Percentiles rank a stretch among this genome's conserved stretches.
phyloP scores from a whole-genome alignment of 495 filamentous ascomycete species.

The Aspergillus mulundensis region DNA sequence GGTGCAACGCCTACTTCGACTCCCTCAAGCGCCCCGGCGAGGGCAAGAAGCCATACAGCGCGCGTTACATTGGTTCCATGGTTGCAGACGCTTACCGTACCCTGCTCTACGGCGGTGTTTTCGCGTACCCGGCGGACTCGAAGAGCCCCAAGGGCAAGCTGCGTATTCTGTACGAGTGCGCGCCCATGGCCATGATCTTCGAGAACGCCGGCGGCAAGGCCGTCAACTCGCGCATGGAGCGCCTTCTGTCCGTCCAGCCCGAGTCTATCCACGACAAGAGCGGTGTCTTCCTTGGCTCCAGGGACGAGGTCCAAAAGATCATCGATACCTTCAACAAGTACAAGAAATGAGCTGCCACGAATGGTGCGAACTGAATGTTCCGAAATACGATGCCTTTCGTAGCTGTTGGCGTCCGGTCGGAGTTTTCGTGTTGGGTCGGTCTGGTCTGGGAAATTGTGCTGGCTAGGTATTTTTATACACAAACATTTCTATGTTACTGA shows the following conservation, averaged over 20 bases:
- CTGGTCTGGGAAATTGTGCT: neutral
- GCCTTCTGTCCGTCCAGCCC: constrained; percentile 85
- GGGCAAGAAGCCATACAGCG: constrained; percentile 85
- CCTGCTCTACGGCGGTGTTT: constrained; percentile 90
- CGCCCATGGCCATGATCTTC: constrained; percentile 98
- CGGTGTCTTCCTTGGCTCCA: constrained; percentile 93
- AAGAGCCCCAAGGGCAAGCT: constrained; percentile 98
- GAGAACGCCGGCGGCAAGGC: constrained; percentile 97
- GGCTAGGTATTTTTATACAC: constrained; percentile 9
- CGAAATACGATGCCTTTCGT: neutral
- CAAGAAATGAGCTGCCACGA: constrained; percentile 31
- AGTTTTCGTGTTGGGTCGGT: constrained; percentile 2
- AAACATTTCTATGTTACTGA: neutral
- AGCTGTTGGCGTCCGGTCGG: constrained; percentile 13
- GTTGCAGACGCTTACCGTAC: constrained; percentile 98
- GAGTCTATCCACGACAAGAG: constrained; percentile 94
- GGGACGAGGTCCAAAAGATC: constrained; percentile 93
- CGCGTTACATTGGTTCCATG: constrained; percentile 96
- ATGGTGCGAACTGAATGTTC: neutral
- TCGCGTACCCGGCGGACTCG: constrained; percentile 95
- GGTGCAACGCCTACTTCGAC: constrained; percentile 82
- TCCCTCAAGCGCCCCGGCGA: constrained; percentile 72
- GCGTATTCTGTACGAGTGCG: constrained; percentile 96
- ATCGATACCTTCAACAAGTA: constrained; percentile 57
- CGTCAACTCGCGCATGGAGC: constrained; percentile 79